Base-by-base conservation (phyloP, 495 filamentous ascomycete species). In the Elaphomyces granulatus region DNA sequence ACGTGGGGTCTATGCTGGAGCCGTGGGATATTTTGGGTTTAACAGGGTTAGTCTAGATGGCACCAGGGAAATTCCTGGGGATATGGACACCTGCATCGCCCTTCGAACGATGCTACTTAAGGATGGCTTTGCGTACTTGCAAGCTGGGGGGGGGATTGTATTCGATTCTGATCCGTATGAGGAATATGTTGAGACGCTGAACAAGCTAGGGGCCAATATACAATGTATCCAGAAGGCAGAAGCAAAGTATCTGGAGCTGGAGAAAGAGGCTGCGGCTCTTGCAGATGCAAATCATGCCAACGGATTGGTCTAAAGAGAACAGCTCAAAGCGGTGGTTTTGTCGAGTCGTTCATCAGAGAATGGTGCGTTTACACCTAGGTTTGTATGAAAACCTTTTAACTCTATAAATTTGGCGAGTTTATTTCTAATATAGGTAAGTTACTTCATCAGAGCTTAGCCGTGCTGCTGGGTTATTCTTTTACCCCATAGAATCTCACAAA, bases 21-120 rank as follows among this genome's bases (percentile, higher is more conserved):
- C 92, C 0, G 86, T 95, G 3, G 90, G 90, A 1, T 96, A 94
- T 60, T 67, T 66, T 39, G 63, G 63, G 1, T 68, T 59, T 43
- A 61, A 63, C 44, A 66, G 57, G 19, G 53, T 58, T 41, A 56
- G 48, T 28, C 28, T 37, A 2, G 59, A 68, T 20, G 64, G 64
- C 1, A 51, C 61, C 18, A 52, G 45, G 9, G 60, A 57, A 48
- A 49, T 51, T 37, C 77, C 87, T 40, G 90, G 92, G 7, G 85
- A 83, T 9, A 96, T 98, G 90, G 90, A 98, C 55, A 95, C 88
- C 2, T 95, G 87, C 56, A 98, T 98, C 60, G 90, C 90, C n/a
- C 66, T 98, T 42, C 73, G 90, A 30, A 98, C 90, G 7, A 98
- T 98, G 90, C 48, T 94, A 53, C 70, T 90, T 34, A 96, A 96